Conservation (phyloP, 257 asterid genomes). For the Nicotiana undulata region DNA sequence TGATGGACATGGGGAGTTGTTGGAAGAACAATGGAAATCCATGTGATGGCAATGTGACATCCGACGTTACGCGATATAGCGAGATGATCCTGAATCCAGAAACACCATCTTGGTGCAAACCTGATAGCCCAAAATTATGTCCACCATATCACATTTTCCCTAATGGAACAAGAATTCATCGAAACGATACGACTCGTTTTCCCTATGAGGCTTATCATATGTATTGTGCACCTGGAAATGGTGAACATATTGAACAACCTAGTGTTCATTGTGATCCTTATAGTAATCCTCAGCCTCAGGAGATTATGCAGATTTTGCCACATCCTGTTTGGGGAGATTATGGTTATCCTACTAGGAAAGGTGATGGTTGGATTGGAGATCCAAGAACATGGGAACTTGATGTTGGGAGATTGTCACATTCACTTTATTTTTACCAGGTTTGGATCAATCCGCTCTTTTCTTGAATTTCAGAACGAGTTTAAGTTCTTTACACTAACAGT, state of each 20-base stretch:
- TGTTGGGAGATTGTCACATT: constrained; percentile 53
- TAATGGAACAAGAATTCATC: constrained; percentile 48
- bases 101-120: constrained; percentile 57
- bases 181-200: constrained; percentile 39
- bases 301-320: constrained; percentile 74
- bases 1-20: constrained; percentile 86
- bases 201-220: constrained; percentile 80
- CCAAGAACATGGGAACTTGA: constrained; percentile 70
- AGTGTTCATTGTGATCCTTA: constrained; percentile 54
- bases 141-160: constrained; percentile 74
- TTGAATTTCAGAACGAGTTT: neutral
- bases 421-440: constrained; percentile 61
- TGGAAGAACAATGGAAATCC: constrained; percentile 82
- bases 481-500: neutral
- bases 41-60: constrained; percentile 62
- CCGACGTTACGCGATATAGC: constrained; percentile 71
- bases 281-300: constrained; percentile 87
- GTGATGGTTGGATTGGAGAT: constrained; percentile 83
- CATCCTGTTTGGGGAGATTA: constrained; percentile 78
- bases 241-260: constrained; percentile 36
- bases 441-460: neutral
- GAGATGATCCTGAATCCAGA: constrained; percentile 78
- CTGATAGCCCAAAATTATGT: constrained; percentile 33
- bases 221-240: constrained; percentile 71
- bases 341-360: constrained; percentile 62